Conservation (phyloP, 2,329 filamentous ascomycete species). For the Beauveria sp. region DNA sequence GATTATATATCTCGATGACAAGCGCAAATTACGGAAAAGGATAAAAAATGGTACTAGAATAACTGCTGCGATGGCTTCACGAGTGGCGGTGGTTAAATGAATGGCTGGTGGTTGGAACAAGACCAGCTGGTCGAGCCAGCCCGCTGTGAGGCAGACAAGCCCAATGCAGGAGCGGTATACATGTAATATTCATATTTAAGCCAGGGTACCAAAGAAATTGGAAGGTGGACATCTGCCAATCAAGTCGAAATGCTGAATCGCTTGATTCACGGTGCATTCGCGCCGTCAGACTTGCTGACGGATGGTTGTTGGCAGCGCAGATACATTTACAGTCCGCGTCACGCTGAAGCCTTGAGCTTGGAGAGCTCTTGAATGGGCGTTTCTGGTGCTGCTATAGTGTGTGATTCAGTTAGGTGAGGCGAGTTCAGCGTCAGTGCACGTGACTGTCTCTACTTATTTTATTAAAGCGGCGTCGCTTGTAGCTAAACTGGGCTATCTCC, state of each 20-base stretch:
- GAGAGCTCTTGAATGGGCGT: neutral
- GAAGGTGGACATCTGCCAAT: neutral
- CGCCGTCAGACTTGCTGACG: neutral
- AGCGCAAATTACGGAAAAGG: neutral
- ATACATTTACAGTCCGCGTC: constrained; percentile 1
- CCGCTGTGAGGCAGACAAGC: neutral
- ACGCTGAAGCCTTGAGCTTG: constrained; percentile 12
- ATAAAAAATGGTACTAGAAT: neutral
- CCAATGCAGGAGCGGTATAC: neutral
- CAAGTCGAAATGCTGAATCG: neutral
- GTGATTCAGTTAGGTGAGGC: neutral
- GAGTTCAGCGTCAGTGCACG: neutral
- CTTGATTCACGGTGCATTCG: neutral
- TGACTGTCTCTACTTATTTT: neutral
- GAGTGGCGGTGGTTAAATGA: neutral
- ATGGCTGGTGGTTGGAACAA: neutral
- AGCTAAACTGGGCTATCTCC: neutral
- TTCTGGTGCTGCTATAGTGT: constrained; percentile 2
- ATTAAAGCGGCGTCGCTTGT: neutral
- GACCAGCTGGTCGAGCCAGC: neutral
- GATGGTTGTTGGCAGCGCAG: neutral
- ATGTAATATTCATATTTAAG: neutral
- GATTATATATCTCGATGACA: too few relatives aligned
- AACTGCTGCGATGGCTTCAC: neutral
- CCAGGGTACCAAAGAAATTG: neutral